A percentile compares a stretch with the other conserved stretches of the same genome.
Conservation (phyloP, 345 rosid species). For the rapeseed (Brassica napus) region DNA sequence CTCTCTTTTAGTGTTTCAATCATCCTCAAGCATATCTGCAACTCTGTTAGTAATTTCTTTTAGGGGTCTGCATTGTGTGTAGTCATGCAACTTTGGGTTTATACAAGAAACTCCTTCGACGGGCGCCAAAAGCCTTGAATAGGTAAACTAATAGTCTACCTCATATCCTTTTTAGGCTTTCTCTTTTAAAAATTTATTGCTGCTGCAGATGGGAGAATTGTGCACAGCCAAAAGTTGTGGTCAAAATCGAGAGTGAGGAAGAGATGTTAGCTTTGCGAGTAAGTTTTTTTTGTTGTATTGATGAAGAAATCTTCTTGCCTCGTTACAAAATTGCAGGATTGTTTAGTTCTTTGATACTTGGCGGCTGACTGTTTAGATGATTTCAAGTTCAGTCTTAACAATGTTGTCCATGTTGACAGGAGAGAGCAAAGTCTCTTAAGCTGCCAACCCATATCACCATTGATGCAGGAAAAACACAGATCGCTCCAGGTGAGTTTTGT, state of each 20-base stretch:
- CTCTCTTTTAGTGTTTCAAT: not conserved
- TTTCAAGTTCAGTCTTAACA: constrained; percentile 1
- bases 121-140: constrained; percentile 83
- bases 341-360: not conserved
- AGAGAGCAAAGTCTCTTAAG: constrained; percentile 77
- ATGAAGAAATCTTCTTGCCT: not conserved
- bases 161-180: not conserved
- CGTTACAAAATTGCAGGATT: not conserved
- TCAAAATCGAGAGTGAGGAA: constrained; percentile 88
- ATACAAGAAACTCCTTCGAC: constrained; percentile 70
- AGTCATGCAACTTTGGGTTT: constrained; percentile 99
- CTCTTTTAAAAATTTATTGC: constrained; percentile 2
- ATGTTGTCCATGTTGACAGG: constrained; percentile 50
- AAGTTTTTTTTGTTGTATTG: constrained; percentile 41
- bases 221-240: constrained; percentile 95
- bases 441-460: constrained; percentile 90
- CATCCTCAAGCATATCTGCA: not conserved
- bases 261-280: constrained; percentile 89
- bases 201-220: constrained; percentile 85
- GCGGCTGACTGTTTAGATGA: not conserved
- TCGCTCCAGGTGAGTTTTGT: constrained; percentile 85
- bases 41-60: not conserved
- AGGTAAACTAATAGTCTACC: constrained; percentile 49
- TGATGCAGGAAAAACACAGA: constrained; percentile 98
- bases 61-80: constrained; percentile 9